Conservation (phyloP, 805 yeast genomes). For the Teunomyces funiuensis region DNA sequence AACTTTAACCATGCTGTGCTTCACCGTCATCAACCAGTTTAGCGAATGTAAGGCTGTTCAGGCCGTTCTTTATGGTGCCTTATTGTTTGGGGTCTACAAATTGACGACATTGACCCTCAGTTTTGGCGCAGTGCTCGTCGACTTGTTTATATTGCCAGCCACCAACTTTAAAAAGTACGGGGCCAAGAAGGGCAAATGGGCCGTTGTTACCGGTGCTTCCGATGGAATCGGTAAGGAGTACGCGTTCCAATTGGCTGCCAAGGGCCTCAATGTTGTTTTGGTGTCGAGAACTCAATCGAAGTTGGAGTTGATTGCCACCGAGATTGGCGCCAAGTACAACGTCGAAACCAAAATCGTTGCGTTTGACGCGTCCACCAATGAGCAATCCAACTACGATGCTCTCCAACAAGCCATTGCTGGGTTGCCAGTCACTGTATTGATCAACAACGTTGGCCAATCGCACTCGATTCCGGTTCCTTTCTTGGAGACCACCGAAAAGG, state of each 20-base stretch:
- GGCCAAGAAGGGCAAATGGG: conserved; percentile 74
- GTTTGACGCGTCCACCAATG: conserved; percentile 74
- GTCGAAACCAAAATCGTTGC: conserved; percentile 69
- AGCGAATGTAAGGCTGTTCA: conserved; percentile 15
- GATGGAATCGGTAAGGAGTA: conserved; percentile 97
- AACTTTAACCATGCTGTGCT: background rate
- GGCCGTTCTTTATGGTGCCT: conserved; percentile 28
- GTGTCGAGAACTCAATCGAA: conserved; percentile 83
- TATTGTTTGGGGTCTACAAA: conserved; percentile 65
- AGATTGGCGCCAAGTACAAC: conserved; percentile 55
- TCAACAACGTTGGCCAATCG: conserved; percentile 93
- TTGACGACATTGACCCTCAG: conserved; percentile 52
- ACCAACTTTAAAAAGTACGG: conserved; percentile 68
- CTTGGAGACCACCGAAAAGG: conserved; percentile 70
- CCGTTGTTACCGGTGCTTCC: conserved; percentile 96
- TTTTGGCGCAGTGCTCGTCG: conserved; percentile 53
- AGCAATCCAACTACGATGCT: conserved; percentile 52
- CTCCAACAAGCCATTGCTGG: conserved; percentile 48
- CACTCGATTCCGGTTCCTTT: conserved; percentile 96
- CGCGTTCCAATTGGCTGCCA: conserved; percentile 78
- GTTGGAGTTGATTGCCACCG: conserved; percentile 62
- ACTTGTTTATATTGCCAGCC: conserved; percentile 63
- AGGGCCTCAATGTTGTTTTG: conserved; percentile 79
- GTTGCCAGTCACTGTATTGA: conserved; percentile 67
- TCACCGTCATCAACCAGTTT: conserved; percentile 7